Base-by-base conservation (phyloP, 2,329 filamentous ascomycete genomes). In the Verticillium tricorpus region DNA sequence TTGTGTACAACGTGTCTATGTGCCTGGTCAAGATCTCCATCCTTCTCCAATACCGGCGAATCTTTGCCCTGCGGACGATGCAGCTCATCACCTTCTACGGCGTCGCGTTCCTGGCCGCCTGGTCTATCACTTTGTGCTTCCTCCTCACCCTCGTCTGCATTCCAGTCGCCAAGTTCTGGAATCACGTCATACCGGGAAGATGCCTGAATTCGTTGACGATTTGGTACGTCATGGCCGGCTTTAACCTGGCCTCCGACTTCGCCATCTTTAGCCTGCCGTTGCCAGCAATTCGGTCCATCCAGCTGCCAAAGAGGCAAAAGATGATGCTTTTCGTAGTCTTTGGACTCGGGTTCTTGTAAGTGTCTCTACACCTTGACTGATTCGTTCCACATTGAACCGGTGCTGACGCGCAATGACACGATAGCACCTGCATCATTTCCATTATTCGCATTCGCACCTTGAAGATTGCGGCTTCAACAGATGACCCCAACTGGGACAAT, bases 31-130 rank as follows among this genome's bases (percentile, higher is more conserved):
- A 77, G 65, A 67, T 73, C 17, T 75, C 75, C 5, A 74, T 77
- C 56, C 63, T 76, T 7, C 65, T 76, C n/a, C 75, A 76, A 55
- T 77, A 77, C 69, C 71, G 73, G 1, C 73, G 75, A 25, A 74
- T 78, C 25, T 77, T 78, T 60, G 60, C 69, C 17, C 66, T 67
- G n/a, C 59, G 60, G 1, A 61, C 57, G 17, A 72, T 71, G 28
- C 66, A 69, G 40, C 57, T 45, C 9, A 50, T 69, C 7, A 71
- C 69, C 25, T 59, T 67, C 3, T 67, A 61, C 37, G 65, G 71
- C 2, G 64, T 74, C 28, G 9, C 60, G 34, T 70, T 73, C 55
- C 61, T 74, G 15, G 28, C 57, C n/a, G 56, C 62, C 19, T 75
- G 73, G 73, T 69, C 69, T 17, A 35, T 70, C 25, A 61, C 67